Evolutionary conservation across 2,329 filamentous ascomycete genomes (phyloP).

Genomic region (Apiospora koreana): DNA sequence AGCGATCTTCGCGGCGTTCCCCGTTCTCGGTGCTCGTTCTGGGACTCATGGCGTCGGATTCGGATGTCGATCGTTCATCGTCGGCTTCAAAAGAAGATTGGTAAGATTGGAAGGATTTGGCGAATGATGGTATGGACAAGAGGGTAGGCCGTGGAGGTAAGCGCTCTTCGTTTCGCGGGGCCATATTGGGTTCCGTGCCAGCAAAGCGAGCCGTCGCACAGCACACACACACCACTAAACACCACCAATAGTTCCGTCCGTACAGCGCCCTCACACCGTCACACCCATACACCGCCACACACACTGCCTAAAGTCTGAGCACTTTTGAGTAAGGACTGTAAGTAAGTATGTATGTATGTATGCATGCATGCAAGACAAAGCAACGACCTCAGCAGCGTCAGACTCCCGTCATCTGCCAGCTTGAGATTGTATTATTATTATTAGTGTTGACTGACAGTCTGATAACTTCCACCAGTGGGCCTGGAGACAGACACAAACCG

Average conservation of each 20-base stretch:
- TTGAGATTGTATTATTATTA: background rate
- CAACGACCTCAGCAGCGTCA: background rate
- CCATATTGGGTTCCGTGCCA: constrained; percentile 29
- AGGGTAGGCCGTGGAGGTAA: constrained; percentile 52
- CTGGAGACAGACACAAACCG: background rate
- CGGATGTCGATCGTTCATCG: constrained; percentile 61
- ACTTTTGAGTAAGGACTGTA: background rate
- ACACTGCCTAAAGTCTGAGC: background rate
- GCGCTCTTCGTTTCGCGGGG: constrained; percentile 39
- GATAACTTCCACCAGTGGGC: background rate
- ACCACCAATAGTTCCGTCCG: background rate
- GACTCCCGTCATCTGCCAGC: background rate
- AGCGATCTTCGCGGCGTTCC: constrained; percentile 45
- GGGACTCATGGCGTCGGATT: constrained; percentile 40
- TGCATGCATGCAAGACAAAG: background rate
- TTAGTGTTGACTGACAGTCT: background rate
- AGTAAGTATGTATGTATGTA: background rate
- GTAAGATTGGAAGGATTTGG: constrained; percentile 44
- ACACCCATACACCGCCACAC: background rate
- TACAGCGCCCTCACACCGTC: background rate
- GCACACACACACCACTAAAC: constrained; percentile 1
- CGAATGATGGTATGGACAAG: constrained; percentile 55
- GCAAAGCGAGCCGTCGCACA: background rate
- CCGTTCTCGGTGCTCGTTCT: constrained; percentile 39
- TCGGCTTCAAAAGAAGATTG: constrained; percentile 69